phyloP scores from a whole-genome alignment of 805 yeast species.

The Cyberlindnera maritima region DNA sequence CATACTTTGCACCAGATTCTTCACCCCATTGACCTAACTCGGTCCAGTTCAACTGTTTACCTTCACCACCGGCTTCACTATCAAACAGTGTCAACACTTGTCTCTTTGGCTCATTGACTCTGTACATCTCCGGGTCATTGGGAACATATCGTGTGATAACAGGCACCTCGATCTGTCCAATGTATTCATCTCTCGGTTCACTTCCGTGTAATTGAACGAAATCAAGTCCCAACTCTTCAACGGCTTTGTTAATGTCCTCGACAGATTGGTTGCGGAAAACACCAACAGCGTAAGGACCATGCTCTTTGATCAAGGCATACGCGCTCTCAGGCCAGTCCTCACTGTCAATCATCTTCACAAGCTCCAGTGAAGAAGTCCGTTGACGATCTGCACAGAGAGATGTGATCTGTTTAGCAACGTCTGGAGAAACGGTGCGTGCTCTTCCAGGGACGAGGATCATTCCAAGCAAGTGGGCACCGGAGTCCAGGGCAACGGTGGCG shows the following conservation, averaged over 20 bases:
- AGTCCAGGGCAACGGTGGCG: slow-evolving; percentile 64
- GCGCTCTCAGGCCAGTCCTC: slow-evolving; percentile 13
- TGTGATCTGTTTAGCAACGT: slow-evolving; percentile 47
- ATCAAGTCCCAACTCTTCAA: slow-evolving; percentile 53
- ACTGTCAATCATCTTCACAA: slow-evolving; percentile 3
- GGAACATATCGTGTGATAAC: slow-evolving; percentile 76
- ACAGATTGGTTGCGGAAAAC: slow-evolving; percentile 83
- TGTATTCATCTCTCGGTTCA: slow-evolving; percentile 48
- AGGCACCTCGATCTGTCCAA: slow-evolving; percentile 42
- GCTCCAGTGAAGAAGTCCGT: slow-evolving; percentile 2
- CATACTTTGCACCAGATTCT: slow-evolving; percentile 33
- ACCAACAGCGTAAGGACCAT: slow-evolving; percentile 78
- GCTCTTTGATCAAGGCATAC: slow-evolving; percentile 23
- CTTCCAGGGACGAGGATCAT: slow-evolving; percentile 84
- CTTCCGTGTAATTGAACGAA: slow-evolving; percentile 88
- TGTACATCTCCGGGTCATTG: slow-evolving; percentile 40
- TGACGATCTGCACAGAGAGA: slow-evolving; percentile 28
- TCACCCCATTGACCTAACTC: slow-evolving; percentile 39
- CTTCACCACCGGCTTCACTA: slow-evolving; percentile 91
- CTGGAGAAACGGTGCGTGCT: slow-evolving; percentile 59
- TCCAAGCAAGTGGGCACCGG: slow-evolving; percentile 79
- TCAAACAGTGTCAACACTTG: slow-evolving; percentile 70
- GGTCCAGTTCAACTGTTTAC: slow-evolving; percentile 75
- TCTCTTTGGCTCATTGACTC: slow-evolving; percentile 27
- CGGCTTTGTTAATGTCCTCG: slow-evolving; percentile 50